Base-by-base conservation (phyloP, 2,329 filamentous ascomycete species). In the Myriosclerotinia scirpicola region DNA sequence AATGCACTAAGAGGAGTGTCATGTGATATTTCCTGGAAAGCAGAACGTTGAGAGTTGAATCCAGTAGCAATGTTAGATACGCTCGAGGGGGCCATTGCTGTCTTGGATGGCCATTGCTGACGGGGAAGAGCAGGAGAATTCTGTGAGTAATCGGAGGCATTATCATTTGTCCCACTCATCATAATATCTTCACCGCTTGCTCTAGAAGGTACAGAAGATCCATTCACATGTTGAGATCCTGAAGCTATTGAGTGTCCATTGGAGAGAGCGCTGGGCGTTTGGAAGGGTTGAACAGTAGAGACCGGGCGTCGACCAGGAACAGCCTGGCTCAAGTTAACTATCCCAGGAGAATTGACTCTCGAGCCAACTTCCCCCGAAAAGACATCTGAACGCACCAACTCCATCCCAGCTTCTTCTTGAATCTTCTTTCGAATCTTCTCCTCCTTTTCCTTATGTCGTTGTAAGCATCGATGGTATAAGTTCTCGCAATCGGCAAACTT, bases 401-500 rank as follows among this genome's bases (percentile, higher is more conserved):
- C 70, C 48, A 71, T 71, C 9, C 54, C 61, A 48, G 60, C 26
- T 26, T 71, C 68, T 6, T 62, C 67, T 34, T 68, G 70, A 38
- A 65, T 65, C 9, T 69, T 68, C 77, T 91, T 89, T 38, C 58
- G 34, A 50, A 53, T 82, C 82, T 50, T 77, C 91, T 89, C 53
- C 82, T 82, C 44, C 84, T 81, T 74, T 87, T 85, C 81, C 67
- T 81, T 83, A 55, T 83, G 85, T 65, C 91, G 85, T 74, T 88
- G 85, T 56, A 89, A 76, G 76, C 95, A 90, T 58, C 91, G 84
- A 61, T 85, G 80, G 77, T 95, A 93, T 3, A 97, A 84, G 56
- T 86, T 89, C 71, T 97, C 92, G 81, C 93, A 97, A 73, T 95
- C 89, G 52, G 90, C 81, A 44, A 90, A 81, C 14, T 81, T 82